Evolutionary conservation across 164 flowering plant species (phyloP).

Genomic region (Sedum album): DNA sequence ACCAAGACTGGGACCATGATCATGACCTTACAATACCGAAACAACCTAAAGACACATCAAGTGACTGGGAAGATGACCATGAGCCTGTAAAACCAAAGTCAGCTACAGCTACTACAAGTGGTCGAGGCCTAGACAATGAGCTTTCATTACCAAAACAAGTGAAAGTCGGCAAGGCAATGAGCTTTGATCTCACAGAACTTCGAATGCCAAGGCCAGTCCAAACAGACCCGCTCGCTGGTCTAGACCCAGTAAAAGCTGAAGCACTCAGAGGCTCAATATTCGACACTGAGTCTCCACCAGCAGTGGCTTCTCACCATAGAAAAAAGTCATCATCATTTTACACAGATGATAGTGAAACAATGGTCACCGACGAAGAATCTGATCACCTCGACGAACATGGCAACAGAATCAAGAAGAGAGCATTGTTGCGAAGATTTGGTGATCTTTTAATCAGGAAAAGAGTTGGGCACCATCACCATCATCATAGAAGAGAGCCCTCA

Average conservation of each 20-base stretch:
- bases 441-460: slow-evolving; percentile 43
- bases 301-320: slow-evolving; percentile 18
- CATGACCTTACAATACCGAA: not conserved
- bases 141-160: not conserved
- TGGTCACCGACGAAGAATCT: slow-evolving; percentile 25
- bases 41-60: too few relatives aligned
- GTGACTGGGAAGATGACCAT: too few relatives aligned
- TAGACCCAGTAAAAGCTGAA: slow-evolving; percentile 27
- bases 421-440: slow-evolving; percentile 52
- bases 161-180: slow-evolving; percentile 11
- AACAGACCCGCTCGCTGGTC: slow-evolving; percentile 17
- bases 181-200: slow-evolving; percentile 30
- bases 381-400: slow-evolving; percentile 45
- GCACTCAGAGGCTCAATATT: slow-evolving; percentile 53
- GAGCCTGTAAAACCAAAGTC: too few relatives aligned
- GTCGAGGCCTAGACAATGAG: not conserved
- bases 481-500: slow-evolving; percentile 1
- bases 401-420: slow-evolving; percentile 38
- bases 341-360: slow-evolving; percentile 24
- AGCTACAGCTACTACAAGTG: not conserved
- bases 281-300: slow-evolving; percentile 39
- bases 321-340: slow-evolving; percentile 22
- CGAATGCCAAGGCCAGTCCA: slow-evolving; percentile 13
- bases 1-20: not conserved
- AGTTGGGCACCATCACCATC: not conserved